Evolutionary conservation across 2,329 filamentous ascomycete species (phyloP), one percentile per base, ranked within the genome.

Genomic region (Zymoseptoria tritici): DNA sequence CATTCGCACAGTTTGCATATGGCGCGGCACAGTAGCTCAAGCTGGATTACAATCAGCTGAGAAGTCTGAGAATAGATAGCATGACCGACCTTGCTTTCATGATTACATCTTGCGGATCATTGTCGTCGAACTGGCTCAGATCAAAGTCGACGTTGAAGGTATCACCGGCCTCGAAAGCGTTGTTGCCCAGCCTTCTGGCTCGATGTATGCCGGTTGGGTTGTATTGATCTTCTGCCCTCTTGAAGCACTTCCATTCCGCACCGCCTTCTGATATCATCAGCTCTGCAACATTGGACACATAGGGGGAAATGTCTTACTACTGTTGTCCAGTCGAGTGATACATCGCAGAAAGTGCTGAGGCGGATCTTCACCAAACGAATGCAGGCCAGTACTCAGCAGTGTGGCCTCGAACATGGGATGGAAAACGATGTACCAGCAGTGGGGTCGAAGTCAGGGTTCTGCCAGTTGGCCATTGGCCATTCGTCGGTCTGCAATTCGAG

Each of bases 111-210:
- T 55, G 42, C n/a, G 51, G 29, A 21, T 60, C 52, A 20, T 54
- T 60, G 22, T 54, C 31, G 42, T 60, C 58, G 20, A 60, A 60
- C 9, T 50, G 36, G 3, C 26, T 46, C 26, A 60, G 52, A 55
- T 60, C 55, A 20, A 60, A 60, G 24, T 57, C 52, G 3, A 60
- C 58, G 52, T 57, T 57, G 52, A 60, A 60, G 4, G 55, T 57
- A 54, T 60, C 58, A n/a, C 55, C 55, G 13, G 49, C 52, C 11
- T 57, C 51, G 26, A 60, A 60, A 26, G n/a, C 31, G 7, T 46
- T 36, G 21, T 26, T 49, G 29, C 57, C 57, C 3, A 59, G 31
- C 9, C 57, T 24, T 53, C 52, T 53, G 24, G 24, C 49, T 36
- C 13, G 55, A n/a, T 54, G 56, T 49, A 52, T 57, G 16, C 46